Base-by-base conservation (phyloP, 2,329 filamentous ascomycete species). In the Thyridium curvatum region DNA sequence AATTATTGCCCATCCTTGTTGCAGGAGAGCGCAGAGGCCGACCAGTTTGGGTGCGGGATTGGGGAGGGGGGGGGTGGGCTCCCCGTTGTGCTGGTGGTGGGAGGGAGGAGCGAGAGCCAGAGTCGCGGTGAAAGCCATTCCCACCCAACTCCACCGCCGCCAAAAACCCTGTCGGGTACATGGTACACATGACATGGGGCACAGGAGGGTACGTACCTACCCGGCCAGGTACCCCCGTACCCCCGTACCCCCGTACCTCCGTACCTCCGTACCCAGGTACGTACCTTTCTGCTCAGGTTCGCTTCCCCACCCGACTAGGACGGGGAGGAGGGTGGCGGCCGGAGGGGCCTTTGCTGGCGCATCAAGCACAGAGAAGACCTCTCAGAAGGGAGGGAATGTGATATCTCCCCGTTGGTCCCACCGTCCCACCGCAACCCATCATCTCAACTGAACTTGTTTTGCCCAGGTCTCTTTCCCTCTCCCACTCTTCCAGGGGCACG, bases 1-100 rank as follows among this genome's bases (percentile, higher is more conserved):
- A 53, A 52, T 51, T 48, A 48, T 46, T 38, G 32, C 26, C n/a
- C 34, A 35, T 41, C 40, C 39, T 35, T 46, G 43, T 39, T 42
- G 42, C 30, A 33, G 41, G 34, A 40, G 41, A 43, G 43, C 38
- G n/a, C n/a, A n/a, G n/a, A n/a, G n/a, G n/a, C n/a, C n/a, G n/a
- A n/a, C n/a, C n/a, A n/a, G n/a, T n/a, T n/a, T n/a, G 38, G 40
- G 42, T 39, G 41, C 21, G 21, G 43, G 31, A 32, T 28, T 21
- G 37, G 34, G 26, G 37, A 41, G 42, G 45, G 43, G 46, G 39
- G 46, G 41, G 48, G 48, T 51, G 42, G 42, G 38, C 21, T n/a
- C n/a, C n/a, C n/a, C n/a, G n/a, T n/a, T n/a, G n/a, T n/a, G 6
- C 35, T 32, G 39, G 35, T 34, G 38, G 44, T 42, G 43, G 39